These are phyloP conservation scores for Pterocarpus santalinus DNA, from an alignment of 306 rosid genomes.

Conservation along the genomic window DNA sequence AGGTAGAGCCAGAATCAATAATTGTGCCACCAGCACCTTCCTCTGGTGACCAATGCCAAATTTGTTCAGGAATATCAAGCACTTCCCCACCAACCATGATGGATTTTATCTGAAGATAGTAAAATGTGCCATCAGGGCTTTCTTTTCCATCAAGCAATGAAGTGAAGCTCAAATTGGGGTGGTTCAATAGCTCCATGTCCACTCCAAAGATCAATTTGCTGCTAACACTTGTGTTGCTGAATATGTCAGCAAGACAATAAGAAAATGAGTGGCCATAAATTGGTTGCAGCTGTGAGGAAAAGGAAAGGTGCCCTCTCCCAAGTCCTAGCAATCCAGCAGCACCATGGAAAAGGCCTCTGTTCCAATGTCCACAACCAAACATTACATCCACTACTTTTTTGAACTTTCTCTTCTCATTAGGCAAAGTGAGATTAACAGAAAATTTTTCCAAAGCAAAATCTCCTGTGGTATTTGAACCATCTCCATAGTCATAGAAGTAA, in stretches of 20 bases:
- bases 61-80: constrained; percentile 65
- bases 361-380: constrained; percentile 95
- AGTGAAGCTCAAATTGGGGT: constrained; percentile 69
- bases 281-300: constrained; percentile 73
- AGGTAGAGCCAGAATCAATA: constrained; percentile 83
- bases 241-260: constrained; percentile 74
- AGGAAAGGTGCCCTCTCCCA: constrained; percentile 81
- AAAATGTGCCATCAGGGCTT: constrained; percentile 75
- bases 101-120: constrained; percentile 68
- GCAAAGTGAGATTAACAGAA: constrained; percentile 65
- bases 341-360: constrained; percentile 79
- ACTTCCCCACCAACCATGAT: constrained; percentile 68
- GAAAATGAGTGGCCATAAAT: constrained; percentile 79
- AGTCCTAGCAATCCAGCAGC: constrained; percentile 81
- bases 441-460: constrained; percentile 78
- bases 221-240: constrained; percentile 63
- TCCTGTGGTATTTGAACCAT: constrained; percentile 83
- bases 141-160: constrained; percentile 62
- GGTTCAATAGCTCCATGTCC: constrained; percentile 52
- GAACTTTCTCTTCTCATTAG: constrained; percentile 47
- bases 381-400: constrained; percentile 62
- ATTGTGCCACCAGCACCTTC: constrained; percentile 77
- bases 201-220: constrained; percentile 83
- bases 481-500: constrained; percentile 81
- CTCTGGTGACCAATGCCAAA: constrained; percentile 55